Base-by-base conservation (phyloP, 1,139 yeast species). In the Suhomyces wounanorum region DNA sequence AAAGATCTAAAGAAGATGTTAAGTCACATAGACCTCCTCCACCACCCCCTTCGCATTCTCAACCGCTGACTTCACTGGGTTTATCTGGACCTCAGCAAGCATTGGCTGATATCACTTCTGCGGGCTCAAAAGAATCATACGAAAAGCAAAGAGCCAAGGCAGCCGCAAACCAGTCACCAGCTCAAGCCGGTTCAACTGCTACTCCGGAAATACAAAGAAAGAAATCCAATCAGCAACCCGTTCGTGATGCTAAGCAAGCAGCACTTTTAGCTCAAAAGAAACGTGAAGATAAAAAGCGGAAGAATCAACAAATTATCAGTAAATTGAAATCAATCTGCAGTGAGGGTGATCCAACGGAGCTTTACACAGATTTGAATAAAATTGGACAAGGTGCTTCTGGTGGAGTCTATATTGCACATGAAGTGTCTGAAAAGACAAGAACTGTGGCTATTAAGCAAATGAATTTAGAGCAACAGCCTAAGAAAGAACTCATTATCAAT, bases 331-430 rank as follows among this genome's bases (percentile, higher is more conserved):
- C 85, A 40, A 92, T 94, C 45, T 94, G 98, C 63, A 81, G 90
- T 2, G 85, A 83, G 39, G 96, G 94, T 3, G 96, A 95, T 68
- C 99, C 99, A n/a, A 83, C 85, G 35, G 75, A 75, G 49, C 68
- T 81, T 46, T 95, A 89, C 67, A 75, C 78, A 44, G 85, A 85
- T 62, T 74, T 92, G 54, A 75, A 79, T 17, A 92, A 94, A 72
- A 87, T 94, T 63, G 99, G 99, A 6, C 98, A 94, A 72, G 99
- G 99, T 63, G 99, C 99, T 0, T 86, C 96, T 38, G 99, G 99
- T 52, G 98, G 98, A 48, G 99, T 94, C 44, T 94, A 86, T 65
- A 89, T 96, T 38, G 98, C 98, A 0, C 85, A 86, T 62, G 91
- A 87, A 59, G 61, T 59, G 9, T 69, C 70, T 28, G 81, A 81